A percentile compares a stretch with the other conserved stretches of the same genome.
Conservation (phyloP, 2,329 filamentous ascomycete genomes). For the Hymenoscyphus linearis region DNA sequence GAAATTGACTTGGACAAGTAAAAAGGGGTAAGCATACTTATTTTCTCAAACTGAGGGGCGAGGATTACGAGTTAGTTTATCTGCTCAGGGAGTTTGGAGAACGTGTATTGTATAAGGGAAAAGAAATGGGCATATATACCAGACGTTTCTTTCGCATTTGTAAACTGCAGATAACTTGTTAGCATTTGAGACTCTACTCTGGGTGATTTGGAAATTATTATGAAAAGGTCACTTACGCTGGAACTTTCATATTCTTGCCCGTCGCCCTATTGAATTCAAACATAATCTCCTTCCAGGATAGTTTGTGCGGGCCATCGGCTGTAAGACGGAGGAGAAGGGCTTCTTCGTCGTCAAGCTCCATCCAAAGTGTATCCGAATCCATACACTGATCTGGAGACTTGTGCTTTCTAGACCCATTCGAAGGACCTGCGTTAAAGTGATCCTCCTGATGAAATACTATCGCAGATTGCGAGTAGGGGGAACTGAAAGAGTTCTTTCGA, state of each 20-base stretch:
- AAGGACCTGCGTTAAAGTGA: slow-evolving; percentile 8
- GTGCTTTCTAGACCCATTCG: slow-evolving; percentile 25
- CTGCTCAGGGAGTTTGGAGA: neutral
- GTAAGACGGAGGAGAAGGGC: slow-evolving; percentile 32
- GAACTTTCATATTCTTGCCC: slow-evolving; percentile 29
- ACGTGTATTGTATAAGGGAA: neutral
- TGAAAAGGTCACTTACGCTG: slow-evolving; percentile 18
- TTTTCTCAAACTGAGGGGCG: neutral
- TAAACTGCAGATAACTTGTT: slow-evolving; percentile 12
- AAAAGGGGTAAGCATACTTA: neutral
- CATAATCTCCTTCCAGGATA: slow-evolving; percentile 34
- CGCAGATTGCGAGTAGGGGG: slow-evolving; percentile 18
- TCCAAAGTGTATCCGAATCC: slow-evolving; percentile 10
- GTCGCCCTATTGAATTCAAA: slow-evolving; percentile 29
- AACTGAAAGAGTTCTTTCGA: slow-evolving; percentile 22
- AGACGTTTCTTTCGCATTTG: slow-evolving; percentile 36
- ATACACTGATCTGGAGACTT: slow-evolving; percentile 13
- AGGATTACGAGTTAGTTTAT: neutral
- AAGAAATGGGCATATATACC: slow-evolving; percentile 15
- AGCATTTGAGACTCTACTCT: neutral
- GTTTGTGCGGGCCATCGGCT: slow-evolving; percentile 25
- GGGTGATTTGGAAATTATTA: neutral
- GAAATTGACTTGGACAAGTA: neutral
- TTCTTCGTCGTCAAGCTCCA: slow-evolving; percentile 29
- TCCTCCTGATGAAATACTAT: slow-evolving; percentile 11